Base-by-base conservation (phyloP, 441 rosid species). In the Jatropha podagrica region DNA sequence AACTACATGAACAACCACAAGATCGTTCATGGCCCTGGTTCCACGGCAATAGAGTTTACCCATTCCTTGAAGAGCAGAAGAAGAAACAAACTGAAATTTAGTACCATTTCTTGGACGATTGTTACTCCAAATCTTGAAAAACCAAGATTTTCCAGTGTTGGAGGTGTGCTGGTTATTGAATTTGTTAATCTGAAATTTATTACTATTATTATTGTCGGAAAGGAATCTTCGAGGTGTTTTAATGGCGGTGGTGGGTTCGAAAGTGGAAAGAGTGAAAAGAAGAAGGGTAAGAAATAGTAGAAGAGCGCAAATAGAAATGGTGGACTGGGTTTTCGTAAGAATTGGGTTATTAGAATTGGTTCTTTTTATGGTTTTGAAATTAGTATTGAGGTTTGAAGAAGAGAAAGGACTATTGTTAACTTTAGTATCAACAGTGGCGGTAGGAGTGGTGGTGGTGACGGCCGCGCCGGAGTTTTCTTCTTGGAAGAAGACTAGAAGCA, bases 251-350 rank as follows among this genome's bases (percentile, higher is more conserved):
- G 92, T 65, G 78, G 94, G 95, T 27, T 95, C 99, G 79, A 95
- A 93, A 55, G 97, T 93, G 69, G 98, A 91, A 85, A 93, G 93
- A 55, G 97, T 84, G 81, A 93, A 95, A 79, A 92, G 83, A 64
- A 95, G 91, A 67, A 95, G 90, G 17, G 95, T 87, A 66, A 91
- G 58, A 76, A 89, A 82, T 62, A 95, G 83, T 2, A 93, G 78
- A 75, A 95, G 87, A 75, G 81, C 83, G 18, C 97, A 91, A 71
- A 91, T 86, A 12, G 96, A 89, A 69, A 95, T 85, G 5, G 98
- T 91, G 71, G 90, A 90, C 80, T 88, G 95, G 41, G 98, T 90
- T 82, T 86, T 93, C 51, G 86, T 76, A 44, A 89, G 79, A 15
- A 92, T 85, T 65, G 87, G 84, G 68, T 76, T 79, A 73, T 62